phyloP scores from a whole-genome alignment of 495 filamentous ascomycete genomes.

The Aspergillus panamensis region DNA sequence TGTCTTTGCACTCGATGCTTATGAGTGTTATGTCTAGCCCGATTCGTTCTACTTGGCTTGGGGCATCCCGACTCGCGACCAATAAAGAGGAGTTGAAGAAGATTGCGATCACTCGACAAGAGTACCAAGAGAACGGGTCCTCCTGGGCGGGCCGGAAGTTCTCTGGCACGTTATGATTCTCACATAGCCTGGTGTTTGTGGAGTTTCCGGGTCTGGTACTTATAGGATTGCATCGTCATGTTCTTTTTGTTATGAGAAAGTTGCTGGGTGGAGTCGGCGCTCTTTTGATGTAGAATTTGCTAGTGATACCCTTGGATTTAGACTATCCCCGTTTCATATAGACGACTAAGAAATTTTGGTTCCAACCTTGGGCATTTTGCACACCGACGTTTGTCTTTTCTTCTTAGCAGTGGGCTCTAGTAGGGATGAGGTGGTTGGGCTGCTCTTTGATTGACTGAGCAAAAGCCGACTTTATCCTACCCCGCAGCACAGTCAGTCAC shows the following conservation, averaged over 20 bases:
- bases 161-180: conserved; percentile 34
- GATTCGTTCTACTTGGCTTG: conserved; percentile 77
- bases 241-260: not conserved
- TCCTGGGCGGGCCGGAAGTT: conserved; percentile 77
- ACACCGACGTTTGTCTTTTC: not conserved
- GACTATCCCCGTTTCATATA: not conserved
- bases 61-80: conserved; percentile 70
- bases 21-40: conserved; percentile 45
- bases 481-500: not conserved
- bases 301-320: conserved; percentile 18
- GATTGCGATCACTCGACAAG: conserved; percentile 73
- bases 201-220: conserved; percentile 3
- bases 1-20: not conserved
- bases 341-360: not conserved
- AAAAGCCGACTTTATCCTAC: not conserved
- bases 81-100: conserved; percentile 58
- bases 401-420: not conserved
- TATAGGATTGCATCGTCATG: not conserved
- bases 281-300: conserved; percentile 2
- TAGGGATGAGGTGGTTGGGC: not conserved
- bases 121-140: conserved; percentile 86
- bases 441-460: not conserved
- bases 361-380: not conserved
- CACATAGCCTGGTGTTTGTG: conserved; percentile 1
- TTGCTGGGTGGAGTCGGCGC: not conserved